Conservation (phyloP, 129 eudicot species). For the Daucus carota region DNA sequence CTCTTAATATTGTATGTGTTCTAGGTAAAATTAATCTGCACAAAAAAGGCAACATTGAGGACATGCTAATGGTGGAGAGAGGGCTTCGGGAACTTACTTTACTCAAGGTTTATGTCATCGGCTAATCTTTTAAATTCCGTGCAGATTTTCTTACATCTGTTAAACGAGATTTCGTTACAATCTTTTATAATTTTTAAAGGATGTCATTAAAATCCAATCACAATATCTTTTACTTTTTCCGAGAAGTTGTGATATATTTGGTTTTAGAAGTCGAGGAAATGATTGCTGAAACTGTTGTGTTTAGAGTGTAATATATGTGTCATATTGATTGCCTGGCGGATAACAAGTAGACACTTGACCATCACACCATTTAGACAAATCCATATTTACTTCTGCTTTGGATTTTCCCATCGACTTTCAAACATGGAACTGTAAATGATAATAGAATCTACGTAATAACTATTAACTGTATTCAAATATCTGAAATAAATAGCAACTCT, state of each 20-base stretch:
- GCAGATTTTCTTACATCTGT: background rate
- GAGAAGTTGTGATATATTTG: background rate
- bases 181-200: background rate
- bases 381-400: background rate
- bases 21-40: conserved; percentile 46
- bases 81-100: conserved; percentile 67
- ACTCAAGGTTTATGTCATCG: conserved; percentile 49
- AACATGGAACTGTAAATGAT: background rate
- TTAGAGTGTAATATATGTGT: background rate
- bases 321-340: background rate
- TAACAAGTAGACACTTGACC: background rate
- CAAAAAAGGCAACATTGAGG: conserved; percentile 67
- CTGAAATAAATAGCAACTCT: background rate
- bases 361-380: background rate
- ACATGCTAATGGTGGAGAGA: conserved; percentile 90
- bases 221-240: background rate
- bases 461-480: background rate
- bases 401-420: background rate
- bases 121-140: background rate
- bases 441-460: background rate
- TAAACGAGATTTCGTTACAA: background rate
- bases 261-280: background rate
- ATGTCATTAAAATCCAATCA: background rate
- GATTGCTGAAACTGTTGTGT: background rate
- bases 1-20: background rate